Conservation (phyloP, 257 asterid species). For the Handroanthus guayacan region DNA sequence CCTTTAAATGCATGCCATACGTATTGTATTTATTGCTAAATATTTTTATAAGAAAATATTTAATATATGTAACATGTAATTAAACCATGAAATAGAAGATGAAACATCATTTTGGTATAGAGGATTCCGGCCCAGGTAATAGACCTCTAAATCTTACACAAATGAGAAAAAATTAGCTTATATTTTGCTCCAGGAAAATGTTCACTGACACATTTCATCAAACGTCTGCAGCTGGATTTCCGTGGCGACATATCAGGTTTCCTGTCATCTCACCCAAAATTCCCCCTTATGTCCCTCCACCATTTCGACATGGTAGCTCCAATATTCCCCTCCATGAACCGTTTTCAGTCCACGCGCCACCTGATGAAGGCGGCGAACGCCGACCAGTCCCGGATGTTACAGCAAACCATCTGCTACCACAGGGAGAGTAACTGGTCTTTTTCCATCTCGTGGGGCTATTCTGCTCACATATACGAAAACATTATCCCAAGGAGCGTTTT, state of each 20-base stretch:
- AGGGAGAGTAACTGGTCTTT: constrained; percentile 48
- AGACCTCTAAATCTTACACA: too few species aligned
- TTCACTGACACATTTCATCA: too few species aligned
- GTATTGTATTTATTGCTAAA: too few species aligned
- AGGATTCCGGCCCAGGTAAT: too few species aligned
- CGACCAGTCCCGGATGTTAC: constrained; percentile 52
- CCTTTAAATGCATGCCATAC: too few species aligned
- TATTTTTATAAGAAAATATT: too few species aligned
- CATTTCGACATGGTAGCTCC: constrained; percentile 49
- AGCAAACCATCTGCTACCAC: constrained; percentile 51
- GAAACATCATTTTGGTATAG: too few species aligned
- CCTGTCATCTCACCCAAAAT: constrained; percentile 48
- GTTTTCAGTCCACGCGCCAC: constrained; percentile 34
- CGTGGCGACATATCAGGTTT: constrained; percentile 46
- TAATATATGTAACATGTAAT: too few species aligned
- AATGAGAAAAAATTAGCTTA: too few species aligned
- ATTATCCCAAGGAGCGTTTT: constrained; percentile 45
- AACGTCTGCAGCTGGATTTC: constrained; percentile 39
- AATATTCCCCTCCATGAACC: constrained; percentile 45
- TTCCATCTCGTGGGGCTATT: constrained; percentile 57
- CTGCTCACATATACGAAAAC: constrained; percentile 48
- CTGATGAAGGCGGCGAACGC: constrained; percentile 45
- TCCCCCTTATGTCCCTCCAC: constrained; percentile 44
- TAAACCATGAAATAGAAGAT: too few species aligned
- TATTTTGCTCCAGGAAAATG: too few species aligned